Evolutionary conservation across 2,329 filamentous ascomycete genomes (phyloP).

Genomic region (Aureobasidium sp.): DNA sequence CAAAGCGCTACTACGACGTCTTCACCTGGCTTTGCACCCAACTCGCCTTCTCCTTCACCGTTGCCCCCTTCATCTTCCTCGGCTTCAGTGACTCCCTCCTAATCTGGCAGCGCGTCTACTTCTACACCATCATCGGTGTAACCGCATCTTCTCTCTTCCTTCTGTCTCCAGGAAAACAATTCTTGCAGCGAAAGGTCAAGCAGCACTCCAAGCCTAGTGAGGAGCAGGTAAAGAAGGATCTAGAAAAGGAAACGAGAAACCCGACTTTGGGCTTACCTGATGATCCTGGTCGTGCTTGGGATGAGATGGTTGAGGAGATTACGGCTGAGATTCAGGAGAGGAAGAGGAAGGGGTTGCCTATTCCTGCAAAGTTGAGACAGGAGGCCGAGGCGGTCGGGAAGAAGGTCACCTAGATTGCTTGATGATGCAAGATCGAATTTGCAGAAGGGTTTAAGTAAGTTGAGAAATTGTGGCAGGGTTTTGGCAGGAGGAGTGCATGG

Average conservation of each 20-base stretch:
- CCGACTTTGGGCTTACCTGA: constrained; percentile 61
- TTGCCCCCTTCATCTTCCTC: constrained; percentile 79
- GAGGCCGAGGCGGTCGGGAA: constrained; percentile 22
- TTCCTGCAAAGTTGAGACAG: constrained; percentile 45
- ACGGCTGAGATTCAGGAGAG: constrained; percentile 62
- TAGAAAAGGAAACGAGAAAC: constrained; percentile 34
- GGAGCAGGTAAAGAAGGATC: constrained; percentile 29
- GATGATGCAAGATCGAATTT: not conserved
- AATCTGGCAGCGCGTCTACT: constrained; percentile 83
- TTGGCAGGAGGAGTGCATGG: not conserved
- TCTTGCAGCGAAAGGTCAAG: constrained; percentile 32
- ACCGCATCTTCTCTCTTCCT: constrained; percentile 65
- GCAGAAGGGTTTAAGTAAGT: not conserved
- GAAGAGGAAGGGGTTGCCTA: constrained; percentile 36
- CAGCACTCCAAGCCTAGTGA: constrained; percentile 26
- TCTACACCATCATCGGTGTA: constrained; percentile 70
- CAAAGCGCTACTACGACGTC: constrained; percentile 82
- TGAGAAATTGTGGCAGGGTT: not conserved
- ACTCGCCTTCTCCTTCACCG: constrained; percentile 73
- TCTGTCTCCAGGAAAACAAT: constrained; percentile 64
- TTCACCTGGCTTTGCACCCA: constrained; percentile 71
- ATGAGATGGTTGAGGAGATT: constrained; percentile 71
- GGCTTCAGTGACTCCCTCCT: constrained; percentile 60
- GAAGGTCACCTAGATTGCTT: not conserved
- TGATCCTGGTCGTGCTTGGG: constrained; percentile 67